phyloP scores from a whole-genome alignment of 139 green algal species.

The Coelastrella sp. region DNA sequence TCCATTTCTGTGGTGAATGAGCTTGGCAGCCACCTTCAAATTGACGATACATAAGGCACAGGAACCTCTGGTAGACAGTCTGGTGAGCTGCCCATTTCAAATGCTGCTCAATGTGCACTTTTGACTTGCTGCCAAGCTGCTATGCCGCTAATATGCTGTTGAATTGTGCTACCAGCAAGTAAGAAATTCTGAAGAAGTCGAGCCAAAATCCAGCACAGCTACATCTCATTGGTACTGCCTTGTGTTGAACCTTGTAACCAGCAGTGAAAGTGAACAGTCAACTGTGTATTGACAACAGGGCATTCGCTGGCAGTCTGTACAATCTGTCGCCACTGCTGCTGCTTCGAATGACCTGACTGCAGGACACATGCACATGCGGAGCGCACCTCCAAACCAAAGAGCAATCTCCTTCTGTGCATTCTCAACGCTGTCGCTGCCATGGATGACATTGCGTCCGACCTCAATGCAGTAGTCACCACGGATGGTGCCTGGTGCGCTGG shows the following conservation, averaged over 20 bases:
- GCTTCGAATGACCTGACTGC: not conserved
- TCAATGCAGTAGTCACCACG: constrained; percentile 90
- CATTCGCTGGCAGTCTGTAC: not conserved
- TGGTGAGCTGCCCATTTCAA: too few relatives aligned
- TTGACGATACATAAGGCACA: not conserved
- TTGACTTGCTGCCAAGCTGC: not conserved
- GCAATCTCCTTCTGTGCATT: constrained; percentile 95
- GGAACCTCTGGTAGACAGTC: not conserved
- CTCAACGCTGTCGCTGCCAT: constrained; percentile 94
- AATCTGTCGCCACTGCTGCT: not conserved
- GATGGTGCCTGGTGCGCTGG: constrained; percentile 90
- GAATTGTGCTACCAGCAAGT: too few relatives aligned
- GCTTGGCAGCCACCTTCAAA: not conserved
- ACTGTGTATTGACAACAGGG: not conserved
- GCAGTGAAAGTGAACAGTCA: too few relatives aligned
- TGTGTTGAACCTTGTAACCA: too few relatives aligned
- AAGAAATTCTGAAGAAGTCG: too few relatives aligned
- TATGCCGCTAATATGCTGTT: too few relatives aligned
- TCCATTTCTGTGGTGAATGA: not conserved
- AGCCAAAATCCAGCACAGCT: too few relatives aligned
- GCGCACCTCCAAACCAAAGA: constrained; percentile 94
- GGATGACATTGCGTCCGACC: constrained; percentile 94
- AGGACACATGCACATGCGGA: too few relatives aligned
- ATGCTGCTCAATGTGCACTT: not conserved
- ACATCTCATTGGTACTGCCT: too few relatives aligned